Conservation (phyloP, 2,329 filamentous ascomycete species). For the Aspergillus latus region DNA sequence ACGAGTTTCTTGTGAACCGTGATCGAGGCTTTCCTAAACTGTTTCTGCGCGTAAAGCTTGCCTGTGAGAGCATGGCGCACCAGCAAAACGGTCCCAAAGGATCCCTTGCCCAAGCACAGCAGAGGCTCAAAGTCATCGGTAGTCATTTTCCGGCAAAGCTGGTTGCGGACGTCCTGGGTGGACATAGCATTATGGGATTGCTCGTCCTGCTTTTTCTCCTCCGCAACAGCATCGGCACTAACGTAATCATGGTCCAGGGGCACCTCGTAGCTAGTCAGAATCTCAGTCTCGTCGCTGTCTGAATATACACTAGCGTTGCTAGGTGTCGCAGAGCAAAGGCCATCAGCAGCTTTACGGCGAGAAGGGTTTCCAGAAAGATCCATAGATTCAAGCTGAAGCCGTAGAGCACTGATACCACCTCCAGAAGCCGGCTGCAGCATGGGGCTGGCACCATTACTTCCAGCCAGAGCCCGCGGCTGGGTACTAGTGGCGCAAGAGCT, state of each 20-base stretch:
- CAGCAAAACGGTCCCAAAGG: conserved; percentile 90
- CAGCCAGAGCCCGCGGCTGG: conserved; percentile 29
- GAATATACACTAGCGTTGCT: conserved; percentile 63
- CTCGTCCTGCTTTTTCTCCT: conserved; percentile 24
- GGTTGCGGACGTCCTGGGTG: conserved; percentile 54
- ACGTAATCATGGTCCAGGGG: conserved; percentile 81
- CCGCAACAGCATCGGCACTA: conserved; percentile 55
- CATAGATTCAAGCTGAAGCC: conserved; percentile 76
- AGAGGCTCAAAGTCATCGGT: conserved; percentile 86
- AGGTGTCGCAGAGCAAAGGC: conserved; percentile 45
- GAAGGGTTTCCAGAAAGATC: conserved; percentile 64
- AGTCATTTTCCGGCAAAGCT: conserved; percentile 76
- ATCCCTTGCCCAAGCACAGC: conserved; percentile 91
- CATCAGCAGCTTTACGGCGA: conserved; percentile 42
- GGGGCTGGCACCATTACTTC: conserved; percentile 44
- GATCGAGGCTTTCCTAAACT: conserved; percentile 94
- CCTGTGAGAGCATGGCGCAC: conserved; percentile 88
- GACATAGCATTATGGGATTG: conserved; percentile 47
- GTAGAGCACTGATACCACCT: conserved; percentile 79
- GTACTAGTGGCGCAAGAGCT: conserved; percentile 38
- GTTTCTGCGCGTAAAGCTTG: conserved; percentile 93
- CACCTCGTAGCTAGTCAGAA: conserved; percentile 80
- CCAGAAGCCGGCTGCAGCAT: conserved; percentile 51
- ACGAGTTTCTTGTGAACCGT: conserved; percentile 94
- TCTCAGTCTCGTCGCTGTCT: conserved; percentile 66